Evolutionary conservation across 148 eudicot genomes (phyloP).

Genomic region (Chenopodium quinoa): DNA sequence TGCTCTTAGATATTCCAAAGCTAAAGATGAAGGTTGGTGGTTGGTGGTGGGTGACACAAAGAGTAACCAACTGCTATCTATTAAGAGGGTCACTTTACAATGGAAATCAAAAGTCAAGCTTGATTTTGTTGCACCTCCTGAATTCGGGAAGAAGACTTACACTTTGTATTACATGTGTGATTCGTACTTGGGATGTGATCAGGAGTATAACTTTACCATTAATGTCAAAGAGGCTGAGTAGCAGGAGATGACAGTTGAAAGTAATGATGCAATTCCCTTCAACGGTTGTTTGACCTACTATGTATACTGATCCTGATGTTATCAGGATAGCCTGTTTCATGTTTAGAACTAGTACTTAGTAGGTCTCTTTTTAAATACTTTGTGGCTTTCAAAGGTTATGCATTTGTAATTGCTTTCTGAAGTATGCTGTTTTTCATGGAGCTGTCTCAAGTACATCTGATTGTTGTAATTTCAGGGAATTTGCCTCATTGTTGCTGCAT

Average conservation of each 20-base stretch:
- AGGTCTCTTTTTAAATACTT: no score
- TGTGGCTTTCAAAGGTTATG: no score
- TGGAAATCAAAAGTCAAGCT: constrained; percentile 72
- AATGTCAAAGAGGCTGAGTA: constrained; percentile 45
- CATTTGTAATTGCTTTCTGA: no score
- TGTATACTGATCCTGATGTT: background rate
- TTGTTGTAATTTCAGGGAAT: no score
- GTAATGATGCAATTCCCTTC: background rate
- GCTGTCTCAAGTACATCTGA: no score
- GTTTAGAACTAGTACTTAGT: no score
- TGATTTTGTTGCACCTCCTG: constrained; percentile 49
- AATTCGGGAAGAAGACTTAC: constrained; percentile 52
- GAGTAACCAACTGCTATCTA: constrained; percentile 72
- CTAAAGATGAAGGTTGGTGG: constrained; percentile 93
- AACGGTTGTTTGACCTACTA: background rate
- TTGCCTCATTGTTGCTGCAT: no score
- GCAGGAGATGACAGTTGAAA: constrained; percentile 35
- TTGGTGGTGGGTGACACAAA: constrained; percentile 74
- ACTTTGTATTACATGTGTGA: constrained; percentile 84
- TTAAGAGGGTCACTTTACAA: constrained; percentile 72
- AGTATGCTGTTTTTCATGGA: no score
- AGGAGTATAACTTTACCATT: constrained; percentile 62
- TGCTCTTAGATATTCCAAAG: constrained; percentile 67
- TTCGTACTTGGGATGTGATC: constrained; percentile 86
- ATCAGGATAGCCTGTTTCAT: background rate